Conservation (phyloP, 257 asterid genomes). For the Ballota nigra region DNA sequence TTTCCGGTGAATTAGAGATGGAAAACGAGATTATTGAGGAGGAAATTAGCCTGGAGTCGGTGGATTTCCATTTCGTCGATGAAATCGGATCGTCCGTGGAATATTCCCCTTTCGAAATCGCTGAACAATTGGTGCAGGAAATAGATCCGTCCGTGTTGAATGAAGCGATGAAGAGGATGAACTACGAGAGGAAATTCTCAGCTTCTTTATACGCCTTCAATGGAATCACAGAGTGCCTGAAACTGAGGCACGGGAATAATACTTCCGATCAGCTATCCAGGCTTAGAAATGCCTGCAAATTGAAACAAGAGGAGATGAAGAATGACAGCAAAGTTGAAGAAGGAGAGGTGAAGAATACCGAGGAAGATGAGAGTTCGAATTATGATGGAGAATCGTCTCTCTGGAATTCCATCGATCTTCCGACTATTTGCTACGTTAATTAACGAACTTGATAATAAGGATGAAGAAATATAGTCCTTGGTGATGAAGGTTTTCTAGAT, state of each 20-base stretch:
- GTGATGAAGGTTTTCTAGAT: neutral
- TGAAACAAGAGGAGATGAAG: constrained; percentile 27
- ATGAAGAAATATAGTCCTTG: too few relatives aligned
- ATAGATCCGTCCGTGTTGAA: constrained; percentile 41
- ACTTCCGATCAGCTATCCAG: constrained; percentile 43
- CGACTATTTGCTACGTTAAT: constrained; percentile 37
- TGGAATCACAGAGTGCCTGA: constrained; percentile 72
- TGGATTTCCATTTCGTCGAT: constrained; percentile 67
- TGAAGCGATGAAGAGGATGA: constrained; percentile 72
- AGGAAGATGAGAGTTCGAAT: neutral
- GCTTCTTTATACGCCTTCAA: constrained; percentile 74
- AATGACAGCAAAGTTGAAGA: neutral
- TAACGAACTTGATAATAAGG: neutral
- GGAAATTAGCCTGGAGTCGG: constrained; percentile 29
- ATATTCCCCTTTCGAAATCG: constrained; percentile 67
- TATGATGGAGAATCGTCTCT: constrained; percentile 33
- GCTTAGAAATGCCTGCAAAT: constrained; percentile 50
- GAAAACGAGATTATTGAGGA: constrained; percentile 20
- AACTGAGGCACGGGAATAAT: constrained; percentile 37
- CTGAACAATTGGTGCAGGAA: constrained; percentile 47
- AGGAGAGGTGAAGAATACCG: neutral
- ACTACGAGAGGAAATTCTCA: constrained; percentile 72
- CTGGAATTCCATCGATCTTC: constrained; percentile 48
- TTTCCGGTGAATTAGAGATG: constrained; percentile 22
- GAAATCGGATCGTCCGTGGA: constrained; percentile 45